Base-by-base conservation (phyloP, 257 asterid genomes). In the Thymus mandschuricus region DNA sequence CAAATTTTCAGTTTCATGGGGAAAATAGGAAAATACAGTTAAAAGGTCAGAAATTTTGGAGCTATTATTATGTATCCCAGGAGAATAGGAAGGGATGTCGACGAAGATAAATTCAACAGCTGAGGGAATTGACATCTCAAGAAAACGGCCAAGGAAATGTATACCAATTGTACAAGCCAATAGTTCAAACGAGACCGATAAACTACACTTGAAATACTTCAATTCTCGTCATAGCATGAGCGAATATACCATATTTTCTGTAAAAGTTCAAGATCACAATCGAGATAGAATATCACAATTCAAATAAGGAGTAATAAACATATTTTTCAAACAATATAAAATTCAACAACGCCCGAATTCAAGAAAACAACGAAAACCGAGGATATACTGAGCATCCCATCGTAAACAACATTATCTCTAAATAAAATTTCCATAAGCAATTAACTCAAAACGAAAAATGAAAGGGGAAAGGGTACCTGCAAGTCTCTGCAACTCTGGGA, bases 401-500 rank as follows among this genome's bases (percentile, higher is more conserved):
- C 11, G 43, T 34, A 21, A 21, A 21, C 54, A 10, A 10, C 7
- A 11, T 1, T 3, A 35, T 8, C 43, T 59, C 34, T 15, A 27
- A 60, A 8, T 12, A 46, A 21, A 15, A 31, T 15, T 10, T 13
- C 6, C 58, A 50, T 41, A 1, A 12, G 41, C 10, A n/a, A 65
- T 21, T 48, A 29, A 34, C 2, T 28, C 15, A 56, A 8, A 27
- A 31, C 1, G 5, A 1, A 35, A 4, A 60, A 57, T 8, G 31
- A 8, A n/a, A 48, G 49, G 33, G 5, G 7, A 56, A 71, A 46
- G 34, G 12, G 10, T 72, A 92, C 98, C 98, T 80, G 92, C 97
- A 92, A 72, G 98, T 92, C 86, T 90, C 97, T 4, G 98, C 93
- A 56, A 92, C 95, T 81, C 98, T 79, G 4, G 97, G 97, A 85